Conservation (phyloP, 192 early-diverging fungal species). For the Piromyces finnis region DNA sequence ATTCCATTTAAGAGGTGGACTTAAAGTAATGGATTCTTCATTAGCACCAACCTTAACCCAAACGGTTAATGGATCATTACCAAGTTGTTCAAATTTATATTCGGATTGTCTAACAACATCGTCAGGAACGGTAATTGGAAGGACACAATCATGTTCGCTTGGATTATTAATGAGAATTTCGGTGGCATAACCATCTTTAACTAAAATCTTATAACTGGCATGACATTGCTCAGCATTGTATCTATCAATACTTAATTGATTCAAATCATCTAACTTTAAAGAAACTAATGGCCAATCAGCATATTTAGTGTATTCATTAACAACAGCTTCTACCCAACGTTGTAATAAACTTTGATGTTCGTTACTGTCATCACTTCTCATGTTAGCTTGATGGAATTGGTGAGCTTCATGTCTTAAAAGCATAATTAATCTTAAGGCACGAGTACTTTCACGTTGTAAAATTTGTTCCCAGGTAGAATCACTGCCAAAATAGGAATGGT, state of each 20-base stretch:
- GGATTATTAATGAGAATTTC: background rate
- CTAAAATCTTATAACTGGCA: background rate
- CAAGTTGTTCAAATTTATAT: background rate
- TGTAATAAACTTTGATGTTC: background rate
- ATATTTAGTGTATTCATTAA: background rate
- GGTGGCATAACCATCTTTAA: background rate
- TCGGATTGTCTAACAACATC: background rate
- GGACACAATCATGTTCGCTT: background rate
- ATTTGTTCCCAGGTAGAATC: background rate
- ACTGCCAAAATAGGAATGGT: background rate
- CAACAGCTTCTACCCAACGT: background rate
- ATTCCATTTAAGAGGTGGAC: background rate
- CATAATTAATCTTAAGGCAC: background rate
- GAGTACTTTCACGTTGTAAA: background rate
- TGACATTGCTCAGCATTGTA: background rate
- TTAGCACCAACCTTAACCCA: background rate
- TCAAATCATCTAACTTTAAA: background rate
- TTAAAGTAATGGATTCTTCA: background rate
- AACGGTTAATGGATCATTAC: background rate
- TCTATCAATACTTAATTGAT: background rate
- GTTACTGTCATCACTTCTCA: background rate
- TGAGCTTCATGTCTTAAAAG: background rate
- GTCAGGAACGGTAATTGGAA: background rate
- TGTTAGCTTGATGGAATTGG: background rate
- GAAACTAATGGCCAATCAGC: background rate